Conservation (phyloP, 2,329 filamentous ascomycete genomes). For the Uncinocarpus reesii region DNA sequence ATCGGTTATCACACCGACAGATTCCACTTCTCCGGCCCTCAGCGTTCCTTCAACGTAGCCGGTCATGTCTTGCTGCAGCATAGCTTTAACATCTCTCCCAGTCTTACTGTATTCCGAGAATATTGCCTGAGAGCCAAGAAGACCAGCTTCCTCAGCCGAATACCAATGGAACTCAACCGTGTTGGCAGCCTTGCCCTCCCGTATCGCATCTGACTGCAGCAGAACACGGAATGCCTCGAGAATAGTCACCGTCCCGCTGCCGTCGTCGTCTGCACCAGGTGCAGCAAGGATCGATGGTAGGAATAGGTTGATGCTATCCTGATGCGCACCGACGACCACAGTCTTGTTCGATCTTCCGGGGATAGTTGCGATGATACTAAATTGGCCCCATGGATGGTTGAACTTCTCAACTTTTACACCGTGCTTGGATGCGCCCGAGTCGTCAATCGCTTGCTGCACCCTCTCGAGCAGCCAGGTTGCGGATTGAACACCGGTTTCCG, state of each 20-base stretch:
- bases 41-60: constrained; percentile 79
- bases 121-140: constrained; percentile 80
- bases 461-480: constrained; percentile 76
- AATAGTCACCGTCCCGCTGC: constrained; percentile 86
- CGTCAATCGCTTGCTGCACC: constrained; percentile 60
- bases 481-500: constrained; percentile 60
- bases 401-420: constrained; percentile 64
- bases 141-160: constrained; percentile 76
- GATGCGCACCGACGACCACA: constrained; percentile 80
- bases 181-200: constrained; percentile 63
- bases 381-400: constrained; percentile 75
- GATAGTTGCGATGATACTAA: constrained; percentile 82
- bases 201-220: constrained; percentile 59
- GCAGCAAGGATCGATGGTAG: constrained; percentile 76
- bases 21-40: constrained; percentile 70
- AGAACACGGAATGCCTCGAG: constrained; percentile 81
- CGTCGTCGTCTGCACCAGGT: constrained; percentile 88
- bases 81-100: constrained; percentile 72
- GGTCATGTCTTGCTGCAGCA: constrained; percentile 98
- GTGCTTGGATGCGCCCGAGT: constrained; percentile 52
- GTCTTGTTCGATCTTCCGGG: constrained; percentile 77
- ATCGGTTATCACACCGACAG: constrained; percentile 85
- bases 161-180: constrained; percentile 98
- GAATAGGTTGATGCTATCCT: constrained; percentile 76
- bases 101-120: constrained; percentile 70